phyloP scores from a whole-genome alignment of 495 filamentous ascomycete genomes.

The Aspergillus homomorphus region DNA sequence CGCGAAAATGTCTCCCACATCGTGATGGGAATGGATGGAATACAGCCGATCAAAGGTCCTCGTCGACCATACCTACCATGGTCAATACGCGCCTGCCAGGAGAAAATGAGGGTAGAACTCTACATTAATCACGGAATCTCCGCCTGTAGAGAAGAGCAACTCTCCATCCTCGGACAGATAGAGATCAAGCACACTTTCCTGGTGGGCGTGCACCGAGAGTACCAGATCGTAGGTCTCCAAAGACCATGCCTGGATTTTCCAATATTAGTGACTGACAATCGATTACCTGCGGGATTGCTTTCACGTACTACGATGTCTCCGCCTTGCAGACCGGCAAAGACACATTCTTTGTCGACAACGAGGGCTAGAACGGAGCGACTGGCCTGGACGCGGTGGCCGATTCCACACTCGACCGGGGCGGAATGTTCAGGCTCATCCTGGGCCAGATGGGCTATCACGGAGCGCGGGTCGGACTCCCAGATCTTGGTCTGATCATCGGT shows the following conservation, averaged over 20 bases:
- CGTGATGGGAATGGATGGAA: conserved; percentile 89
- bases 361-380: conserved; percentile 47
- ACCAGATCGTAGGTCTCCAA: conserved; percentile 79
- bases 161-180: conserved; percentile 69
- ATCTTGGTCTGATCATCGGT: conserved; percentile 39
- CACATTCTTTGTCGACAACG: conserved; percentile 45
- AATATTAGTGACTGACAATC: conserved; percentile 14
- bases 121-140: conserved; percentile 90
- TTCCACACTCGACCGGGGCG: conserved; percentile 33
- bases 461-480: conserved; percentile 39
- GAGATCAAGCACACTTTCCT: conserved; percentile 83
- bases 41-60: conserved; percentile 66
- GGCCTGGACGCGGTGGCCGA: conserved; percentile 46
- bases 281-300: background rate
- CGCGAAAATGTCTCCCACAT: conserved; percentile 94
- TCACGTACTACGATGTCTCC: conserved; percentile 76
- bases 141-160: conserved; percentile 87
- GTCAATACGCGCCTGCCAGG: conserved; percentile 5
- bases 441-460: conserved; percentile 18
- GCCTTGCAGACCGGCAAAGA: conserved; percentile 80
- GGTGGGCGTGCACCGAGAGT: conserved; percentile 76
- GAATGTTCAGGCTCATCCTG: conserved; percentile 4
- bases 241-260: conserved; percentile 68
- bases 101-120: conserved; percentile 26
- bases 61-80: conserved; percentile 60